Evolutionary conservation across 345 rosid genomes (phyloP).

Genomic region (Lenwebbia sp.): DNA sequence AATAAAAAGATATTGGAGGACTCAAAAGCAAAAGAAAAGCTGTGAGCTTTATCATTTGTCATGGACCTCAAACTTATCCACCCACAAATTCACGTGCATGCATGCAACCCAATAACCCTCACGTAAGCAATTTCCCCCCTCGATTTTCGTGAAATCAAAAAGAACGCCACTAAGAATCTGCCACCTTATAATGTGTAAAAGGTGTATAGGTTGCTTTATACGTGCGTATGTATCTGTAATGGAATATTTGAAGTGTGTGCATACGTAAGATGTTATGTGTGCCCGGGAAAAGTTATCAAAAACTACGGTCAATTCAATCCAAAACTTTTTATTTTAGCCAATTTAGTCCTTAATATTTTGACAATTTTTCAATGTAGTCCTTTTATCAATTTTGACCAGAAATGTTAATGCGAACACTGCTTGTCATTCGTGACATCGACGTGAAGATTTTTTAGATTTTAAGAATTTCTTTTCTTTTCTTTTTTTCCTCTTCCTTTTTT

Average conservation of each 20-base stretch:
- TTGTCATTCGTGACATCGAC: too few species aligned
- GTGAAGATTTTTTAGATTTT: not conserved
- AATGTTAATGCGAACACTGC: rapidly evolving
- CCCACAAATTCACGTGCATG: not conserved
- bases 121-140: not conserved
- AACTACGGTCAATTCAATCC: not conserved
- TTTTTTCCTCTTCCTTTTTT: too few species aligned
- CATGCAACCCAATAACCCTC: not conserved
- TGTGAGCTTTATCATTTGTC: not conserved
- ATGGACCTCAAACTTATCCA: not conserved
- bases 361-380: not conserved
- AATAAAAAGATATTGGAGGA: not conserved
- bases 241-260: not conserved
- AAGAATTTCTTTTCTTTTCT: not conserved
- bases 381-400: not conserved
- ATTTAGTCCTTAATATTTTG: not conserved
- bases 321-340: not conserved
- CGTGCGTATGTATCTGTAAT: not conserved
- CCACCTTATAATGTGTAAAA: not conserved
- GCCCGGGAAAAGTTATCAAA: not conserved
- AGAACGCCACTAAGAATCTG: not conserved
- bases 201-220: not conserved
- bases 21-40: not conserved
- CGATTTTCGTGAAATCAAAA: not conserved
- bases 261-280: too few species aligned